A percentile compares a stretch with the other conserved stretches of the same genome.
These are phyloP conservation scores for Shiraia bambusicola DNA, from an alignment of 2,329 filamentous ascomycete genomes.

Conservation along the genomic window DNA sequence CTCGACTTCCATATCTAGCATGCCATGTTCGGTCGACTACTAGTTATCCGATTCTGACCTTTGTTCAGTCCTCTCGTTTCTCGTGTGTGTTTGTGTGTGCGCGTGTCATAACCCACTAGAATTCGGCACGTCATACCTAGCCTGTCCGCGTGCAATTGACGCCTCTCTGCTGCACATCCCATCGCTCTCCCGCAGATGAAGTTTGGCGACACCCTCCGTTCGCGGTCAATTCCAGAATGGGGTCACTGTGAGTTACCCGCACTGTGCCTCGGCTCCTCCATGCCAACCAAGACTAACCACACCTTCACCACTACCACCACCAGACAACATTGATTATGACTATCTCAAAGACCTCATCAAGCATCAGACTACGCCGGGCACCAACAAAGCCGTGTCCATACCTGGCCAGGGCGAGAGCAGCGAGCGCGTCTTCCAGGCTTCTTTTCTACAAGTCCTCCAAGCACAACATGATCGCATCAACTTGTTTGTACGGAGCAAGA, in stretches of 20 bases:
- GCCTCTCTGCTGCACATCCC: constrained; percentile 2
- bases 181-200: constrained; percentile 59
- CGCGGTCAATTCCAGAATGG: constrained; percentile 80
- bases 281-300: neutral
- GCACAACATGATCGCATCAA: constrained; percentile 75
- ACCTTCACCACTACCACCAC: constrained; percentile 34
- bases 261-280: constrained; percentile 1
- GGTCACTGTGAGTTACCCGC: constrained; percentile 62
- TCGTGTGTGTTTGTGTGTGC: too few relatives aligned
- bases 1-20: constrained; percentile 1
- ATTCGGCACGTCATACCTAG: too few relatives aligned
- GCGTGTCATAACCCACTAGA: neutral
- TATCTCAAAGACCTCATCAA: constrained; percentile 85
- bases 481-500: constrained; percentile 77
- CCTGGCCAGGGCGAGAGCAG: constrained; percentile 62
- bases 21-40: constrained; percentile 10
- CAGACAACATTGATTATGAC: constrained; percentile 88
- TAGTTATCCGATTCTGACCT: too few relatives aligned
- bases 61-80: constrained; percentile 11
- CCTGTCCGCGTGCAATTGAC: constrained; percentile 5
- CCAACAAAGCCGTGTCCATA: constrained; percentile 70
- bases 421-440: constrained; percentile 67
- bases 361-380: constrained; percentile 70
- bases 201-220: constrained; percentile 72
- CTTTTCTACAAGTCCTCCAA: constrained; percentile 70